These are phyloP conservation scores for Domatiomyces globalis DNA, from an alignment of 2,329 filamentous ascomycete genomes.

Conservation along the genomic window DNA sequence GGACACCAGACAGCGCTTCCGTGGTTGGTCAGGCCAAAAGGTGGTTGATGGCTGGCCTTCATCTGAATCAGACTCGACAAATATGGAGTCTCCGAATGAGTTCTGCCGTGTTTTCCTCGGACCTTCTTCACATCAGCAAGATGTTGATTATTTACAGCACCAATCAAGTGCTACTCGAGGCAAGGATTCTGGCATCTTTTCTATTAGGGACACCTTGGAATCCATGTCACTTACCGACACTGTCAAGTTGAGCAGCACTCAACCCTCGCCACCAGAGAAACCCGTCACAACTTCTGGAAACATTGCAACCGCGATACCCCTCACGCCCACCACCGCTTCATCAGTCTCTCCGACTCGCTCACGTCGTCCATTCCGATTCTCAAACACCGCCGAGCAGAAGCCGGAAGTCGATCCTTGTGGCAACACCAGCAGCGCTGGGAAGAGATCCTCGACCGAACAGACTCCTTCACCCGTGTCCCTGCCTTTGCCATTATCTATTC, in stretches of 20 bases:
- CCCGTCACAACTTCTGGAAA: neutral
- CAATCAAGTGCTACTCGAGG: neutral
- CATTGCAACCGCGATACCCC: neutral
- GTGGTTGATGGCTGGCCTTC: neutral
- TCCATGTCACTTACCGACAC: neutral
- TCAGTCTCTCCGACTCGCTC: neutral
- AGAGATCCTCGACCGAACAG: neutral
- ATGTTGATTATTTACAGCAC: neutral
- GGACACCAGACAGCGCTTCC: neutral
- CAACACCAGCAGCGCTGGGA: neutral
- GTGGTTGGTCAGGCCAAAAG: neutral
- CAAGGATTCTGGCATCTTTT: neutral
- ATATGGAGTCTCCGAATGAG: neutral
- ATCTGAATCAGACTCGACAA: neutral
- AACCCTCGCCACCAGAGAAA: neutral
- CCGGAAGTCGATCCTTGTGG: neutral
- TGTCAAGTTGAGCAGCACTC: neutral
- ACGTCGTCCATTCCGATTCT: constrained; percentile 1
- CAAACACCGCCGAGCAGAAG: neutral
- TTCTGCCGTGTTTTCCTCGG: neutral
- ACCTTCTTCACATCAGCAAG: neutral
- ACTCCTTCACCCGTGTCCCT: constrained; percentile 8
- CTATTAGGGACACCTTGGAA: neutral
- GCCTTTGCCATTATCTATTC: constrained; percentile 2
- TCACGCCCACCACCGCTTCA: neutral